A percentile compares a stretch with the other conserved stretches of the same genome.
These are phyloP conservation scores for Tricholoma bakamatsutake DNA, from an alignment of 768 basidiomycete genomes.

Conservation along the genomic window DNA sequence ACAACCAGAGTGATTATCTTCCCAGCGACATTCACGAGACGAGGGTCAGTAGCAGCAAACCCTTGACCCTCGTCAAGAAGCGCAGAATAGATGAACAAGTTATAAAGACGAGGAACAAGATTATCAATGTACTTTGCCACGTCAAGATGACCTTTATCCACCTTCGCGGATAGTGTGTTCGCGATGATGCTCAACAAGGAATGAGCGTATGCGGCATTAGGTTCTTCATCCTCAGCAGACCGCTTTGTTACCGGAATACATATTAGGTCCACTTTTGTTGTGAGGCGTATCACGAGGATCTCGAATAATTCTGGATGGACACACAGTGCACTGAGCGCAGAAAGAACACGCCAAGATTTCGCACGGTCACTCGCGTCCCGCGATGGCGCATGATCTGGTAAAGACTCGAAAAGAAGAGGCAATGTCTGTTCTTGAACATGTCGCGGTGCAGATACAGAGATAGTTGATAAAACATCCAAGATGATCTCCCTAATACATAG, in stretches of 20 bases:
- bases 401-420: slow-evolving; percentile 68
- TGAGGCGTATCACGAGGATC: slow-evolving; percentile 70
- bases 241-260: slow-evolving; percentile 31
- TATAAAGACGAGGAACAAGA: slow-evolving; percentile 67
- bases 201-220: slow-evolving; percentile 78
- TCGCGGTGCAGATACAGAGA: slow-evolving; percentile 53
- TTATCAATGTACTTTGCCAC: slow-evolving; percentile 75
- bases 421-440: slow-evolving; percentile 72
- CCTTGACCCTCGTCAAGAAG: slow-evolving; percentile 17
- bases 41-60: slow-evolving; percentile 33
- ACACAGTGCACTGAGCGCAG: slow-evolving; percentile 68
- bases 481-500: slow-evolving; percentile 37
- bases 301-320: slow-evolving; percentile 76
- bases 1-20: slow-evolving; percentile 64
- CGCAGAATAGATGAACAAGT: slow-evolving; percentile 47
- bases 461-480: slow-evolving; percentile 55
- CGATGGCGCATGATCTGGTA: slow-evolving; percentile 64
- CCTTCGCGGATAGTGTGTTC: slow-evolving; percentile 47
- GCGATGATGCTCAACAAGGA: slow-evolving; percentile 70
- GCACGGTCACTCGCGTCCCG: slow-evolving; percentile 48
- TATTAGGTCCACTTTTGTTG: slow-evolving; percentile 70
- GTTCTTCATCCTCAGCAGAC: slow-evolving; percentile 40
- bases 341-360: slow-evolving; percentile 62
- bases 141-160: slow-evolving; percentile 55
- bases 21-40: slow-evolving; percentile 57